Conservation (phyloP, 2,329 filamentous ascomycete species). For the Chrysosporium keratinophilum region DNA sequence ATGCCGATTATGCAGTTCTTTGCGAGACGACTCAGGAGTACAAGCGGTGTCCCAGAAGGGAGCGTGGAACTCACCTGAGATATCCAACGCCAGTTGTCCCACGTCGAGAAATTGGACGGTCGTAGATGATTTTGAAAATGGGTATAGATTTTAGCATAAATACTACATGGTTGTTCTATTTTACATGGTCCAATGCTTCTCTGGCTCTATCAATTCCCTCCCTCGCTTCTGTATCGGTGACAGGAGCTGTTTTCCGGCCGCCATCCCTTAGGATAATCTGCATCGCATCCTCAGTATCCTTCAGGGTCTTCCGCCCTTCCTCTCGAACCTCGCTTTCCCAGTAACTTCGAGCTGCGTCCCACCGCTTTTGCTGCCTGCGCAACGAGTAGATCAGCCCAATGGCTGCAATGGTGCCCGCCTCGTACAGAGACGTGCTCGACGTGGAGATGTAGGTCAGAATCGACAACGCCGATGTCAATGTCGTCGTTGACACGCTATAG, state of each 20-base stretch:
- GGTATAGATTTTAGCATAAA: slow-evolving; percentile 1
- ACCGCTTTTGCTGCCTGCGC: slow-evolving; percentile 48
- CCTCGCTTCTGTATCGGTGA: slow-evolving; percentile 33
- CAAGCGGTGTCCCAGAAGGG: slow-evolving; percentile 37
- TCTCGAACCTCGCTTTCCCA: slow-evolving; percentile 48
- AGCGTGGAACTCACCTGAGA: slow-evolving; percentile 34
- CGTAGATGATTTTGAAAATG: not conserved
- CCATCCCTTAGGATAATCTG: slow-evolving; percentile 38
- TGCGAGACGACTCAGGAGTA: slow-evolving; percentile 34
- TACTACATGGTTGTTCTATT: slow-evolving; percentile 15
- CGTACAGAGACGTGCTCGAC: slow-evolving; percentile 44
- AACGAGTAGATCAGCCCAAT: slow-evolving; percentile 49
- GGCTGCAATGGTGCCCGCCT: slow-evolving; percentile 50
- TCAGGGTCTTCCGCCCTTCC: slow-evolving; percentile 47
- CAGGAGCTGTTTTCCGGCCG: slow-evolving; percentile 29
- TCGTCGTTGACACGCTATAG: slow-evolving; percentile 63
- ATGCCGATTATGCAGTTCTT: slow-evolving; percentile 77
- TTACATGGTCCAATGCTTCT: slow-evolving; percentile 36
- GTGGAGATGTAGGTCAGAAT: slow-evolving; percentile 47
- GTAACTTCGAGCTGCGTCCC: slow-evolving; percentile 44
- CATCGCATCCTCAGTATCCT: slow-evolving; percentile 43
- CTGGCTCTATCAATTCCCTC: slow-evolving; percentile 39
- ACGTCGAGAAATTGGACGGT: not conserved
- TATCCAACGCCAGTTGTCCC: not conserved
- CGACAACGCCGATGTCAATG: slow-evolving; percentile 48